Base-by-base conservation (phyloP, 2,329 filamentous ascomycete species). In the Aspergillus persii region DNA sequence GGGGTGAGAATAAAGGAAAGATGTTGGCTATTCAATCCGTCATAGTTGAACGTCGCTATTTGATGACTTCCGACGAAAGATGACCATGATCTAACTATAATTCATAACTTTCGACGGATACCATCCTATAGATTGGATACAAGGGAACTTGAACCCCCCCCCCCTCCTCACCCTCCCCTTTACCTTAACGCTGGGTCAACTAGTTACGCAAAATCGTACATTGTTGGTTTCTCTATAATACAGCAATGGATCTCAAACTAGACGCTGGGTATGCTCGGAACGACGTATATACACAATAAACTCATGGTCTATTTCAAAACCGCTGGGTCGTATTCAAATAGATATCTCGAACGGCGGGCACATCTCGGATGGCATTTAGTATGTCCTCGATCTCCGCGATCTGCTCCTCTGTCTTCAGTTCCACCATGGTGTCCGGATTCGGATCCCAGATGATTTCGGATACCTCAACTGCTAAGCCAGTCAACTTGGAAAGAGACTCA, bases 401-500 rank as follows among this genome's bases (percentile, higher is more conserved):
- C 1, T 84, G 81, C 11, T 83, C 80, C 12, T 82, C 77, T 15
- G 84, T 81, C 59, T 88, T 83, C 44, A 93, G 68, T 7, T 80
- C 79, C 18, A 90, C 85, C 71, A 85, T 85, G 0, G 90, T 93
- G 62, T 96, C 92, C 68, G 89, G 86, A 61, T 94, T 95, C 0
- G 92, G 85, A 60, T 89, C 85, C 88, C 91, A 97, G 48, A 96
- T 83, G 54, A 97, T 94, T 57, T 96, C 91, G 18, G 87, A 86
- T 65, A 86, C 88, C 57, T 89, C 79, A 50, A 96, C 84, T 59
- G 89, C 84, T 61, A 96, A 76, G 1, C 81, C 84, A 23, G 90
- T 82, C 41, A 83, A 80, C 63, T 84, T 81, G 3, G 84, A 81
- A n/a, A 96, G 71, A 11, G 81, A 79, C 61, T 89, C 82, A 2